phyloP scores from a whole-genome alignment of 345 rosid genomes.

The Isatis tinctoria region DNA sequence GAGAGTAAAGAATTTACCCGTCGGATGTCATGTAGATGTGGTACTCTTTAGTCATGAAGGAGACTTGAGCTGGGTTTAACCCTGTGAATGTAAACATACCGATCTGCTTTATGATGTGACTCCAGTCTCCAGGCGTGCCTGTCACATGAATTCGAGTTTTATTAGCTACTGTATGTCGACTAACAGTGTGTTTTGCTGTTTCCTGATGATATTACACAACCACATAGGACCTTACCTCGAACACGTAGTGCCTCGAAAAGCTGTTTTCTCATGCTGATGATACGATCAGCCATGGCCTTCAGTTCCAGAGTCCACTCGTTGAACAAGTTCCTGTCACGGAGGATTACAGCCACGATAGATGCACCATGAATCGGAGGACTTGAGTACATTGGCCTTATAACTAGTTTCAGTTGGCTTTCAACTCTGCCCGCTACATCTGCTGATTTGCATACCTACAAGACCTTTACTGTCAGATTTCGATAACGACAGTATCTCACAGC shows the following conservation, averaged over 20 bases:
- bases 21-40: slow-evolving; percentile 78
- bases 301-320: slow-evolving; percentile 74
- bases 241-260: slow-evolving; percentile 59
- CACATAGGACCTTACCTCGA: slow-evolving; percentile 37
- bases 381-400: slow-evolving; percentile 89
- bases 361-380: slow-evolving; percentile 94
- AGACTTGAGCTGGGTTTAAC: slow-evolving; percentile 55
- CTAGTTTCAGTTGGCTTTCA: slow-evolving; percentile 84
- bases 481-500: not conserved
- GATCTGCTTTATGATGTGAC: slow-evolving; percentile 71
- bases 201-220: not conserved
- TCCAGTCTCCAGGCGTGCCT: slow-evolving; percentile 84
- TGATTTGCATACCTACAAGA: slow-evolving; percentile 66
- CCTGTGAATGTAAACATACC: slow-evolving; percentile 85
- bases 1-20: slow-evolving; percentile 42
- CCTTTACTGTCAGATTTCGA: not conserved
- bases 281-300: slow-evolving; percentile 83
- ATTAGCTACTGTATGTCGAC: not conserved
- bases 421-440: slow-evolving; percentile 76
- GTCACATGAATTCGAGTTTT: not conserved
- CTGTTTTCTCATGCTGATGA: slow-evolving; percentile 69
- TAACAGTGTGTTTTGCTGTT: not conserved
- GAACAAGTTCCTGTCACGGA: slow-evolving; percentile 59
- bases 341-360: slow-evolving; percentile 70
- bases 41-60: slow-evolving; percentile 61